Conservation (phyloP, 1,284 basidiomycete species). For the Anthracocystis setariae region DNA sequence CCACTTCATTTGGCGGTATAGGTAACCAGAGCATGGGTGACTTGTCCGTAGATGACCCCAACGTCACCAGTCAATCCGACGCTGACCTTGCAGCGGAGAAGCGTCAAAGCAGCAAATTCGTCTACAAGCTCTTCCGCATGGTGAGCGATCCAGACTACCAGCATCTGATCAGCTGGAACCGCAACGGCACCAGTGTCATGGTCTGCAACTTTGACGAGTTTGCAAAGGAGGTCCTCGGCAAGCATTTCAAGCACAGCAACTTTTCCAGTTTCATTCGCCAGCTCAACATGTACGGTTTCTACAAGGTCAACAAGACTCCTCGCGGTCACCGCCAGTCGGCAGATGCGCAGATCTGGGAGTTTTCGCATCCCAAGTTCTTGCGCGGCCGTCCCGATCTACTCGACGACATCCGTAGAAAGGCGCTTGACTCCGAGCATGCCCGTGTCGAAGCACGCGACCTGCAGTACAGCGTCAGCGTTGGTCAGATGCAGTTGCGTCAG, state of each 20-base stretch:
- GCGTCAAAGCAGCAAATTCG: conserved; percentile 55
- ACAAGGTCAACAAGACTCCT: conserved; percentile 75
- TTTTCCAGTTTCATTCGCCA: conserved; percentile 89
- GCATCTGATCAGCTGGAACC: conserved; percentile 61
- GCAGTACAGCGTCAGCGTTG: conserved; percentile 59
- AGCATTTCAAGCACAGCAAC: conserved; percentile 71
- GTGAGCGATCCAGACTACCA: conserved; percentile 58
- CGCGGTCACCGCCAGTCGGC: conserved; percentile 79
- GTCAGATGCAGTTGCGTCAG: conserved; percentile 59
- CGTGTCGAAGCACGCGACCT: conserved; percentile 57
- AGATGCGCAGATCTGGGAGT: conserved; percentile 86
- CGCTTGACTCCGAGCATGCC: conserved; percentile 68
- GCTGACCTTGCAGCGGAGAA: conserved; percentile 51
- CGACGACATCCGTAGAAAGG: conserved; percentile 85
- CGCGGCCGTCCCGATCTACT: conserved; percentile 82
- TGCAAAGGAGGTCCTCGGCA: conserved; percentile 65
- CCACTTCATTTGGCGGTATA: conserved; percentile 20
- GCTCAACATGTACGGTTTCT: conserved; percentile 77
- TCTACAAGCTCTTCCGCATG: conserved; percentile 62
- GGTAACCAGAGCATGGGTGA: conserved; percentile 37
- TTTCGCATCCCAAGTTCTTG: conserved; percentile 85
- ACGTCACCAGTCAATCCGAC: conserved; percentile 36
- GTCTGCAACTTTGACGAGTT: conserved; percentile 66
- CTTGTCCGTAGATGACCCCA: conserved; percentile 38
- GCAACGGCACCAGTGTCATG: conserved; percentile 57